These are phyloP conservation scores for Penicillium sp. DNA, from an alignment of 2,329 filamentous ascomycete species.

Conservation along the genomic window DNA sequence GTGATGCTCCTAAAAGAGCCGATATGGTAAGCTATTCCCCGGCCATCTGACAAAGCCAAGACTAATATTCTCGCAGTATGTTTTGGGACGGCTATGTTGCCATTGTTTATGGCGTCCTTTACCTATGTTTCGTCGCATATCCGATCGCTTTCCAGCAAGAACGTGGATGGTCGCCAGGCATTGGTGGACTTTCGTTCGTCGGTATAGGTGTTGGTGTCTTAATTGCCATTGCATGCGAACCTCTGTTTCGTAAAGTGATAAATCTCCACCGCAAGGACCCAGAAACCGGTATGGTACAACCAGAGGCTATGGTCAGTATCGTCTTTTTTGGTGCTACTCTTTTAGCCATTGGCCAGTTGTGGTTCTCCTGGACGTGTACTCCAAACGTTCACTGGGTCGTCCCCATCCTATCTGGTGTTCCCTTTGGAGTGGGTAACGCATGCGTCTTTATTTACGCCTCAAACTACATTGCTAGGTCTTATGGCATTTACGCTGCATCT, in stretches of 20 bases:
- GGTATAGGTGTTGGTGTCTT: constrained; percentile 53
- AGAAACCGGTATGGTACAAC: constrained; percentile 58
- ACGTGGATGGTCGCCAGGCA: constrained; percentile 64
- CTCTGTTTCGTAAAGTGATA: constrained; percentile 64
- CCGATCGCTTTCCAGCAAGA: constrained; percentile 66
- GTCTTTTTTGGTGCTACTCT: constrained; percentile 68
- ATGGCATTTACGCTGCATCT: constrained; percentile 68
- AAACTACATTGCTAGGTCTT: constrained; percentile 68
- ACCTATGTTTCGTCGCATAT: constrained; percentile 80
- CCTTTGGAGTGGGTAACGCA: constrained; percentile 66
- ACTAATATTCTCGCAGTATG: constrained; percentile 43
- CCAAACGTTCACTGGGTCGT: constrained; percentile 68
- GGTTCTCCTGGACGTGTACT: constrained; percentile 76
- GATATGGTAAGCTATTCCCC: constrained; percentile 53
- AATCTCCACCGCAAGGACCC: constrained; percentile 64
- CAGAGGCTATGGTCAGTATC: constrained; percentile 68
- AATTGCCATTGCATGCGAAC: constrained; percentile 46
- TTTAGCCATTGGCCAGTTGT: constrained; percentile 65
- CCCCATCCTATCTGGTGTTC: constrained; percentile 69
- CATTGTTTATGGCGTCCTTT: constrained; percentile 71
- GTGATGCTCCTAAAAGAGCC: constrained; percentile 67
- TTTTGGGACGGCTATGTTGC: constrained; percentile 61
- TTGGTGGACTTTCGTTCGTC: constrained; percentile 65
- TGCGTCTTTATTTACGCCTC: constrained; percentile 68
- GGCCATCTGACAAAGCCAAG: neutral